Percentiles rank a stretch among this genome's conserved stretches.
These are phyloP conservation scores for Lichenothelia convexa DNA, from an alignment of 495 filamentous ascomycete genomes.

Conservation along the genomic window DNA sequence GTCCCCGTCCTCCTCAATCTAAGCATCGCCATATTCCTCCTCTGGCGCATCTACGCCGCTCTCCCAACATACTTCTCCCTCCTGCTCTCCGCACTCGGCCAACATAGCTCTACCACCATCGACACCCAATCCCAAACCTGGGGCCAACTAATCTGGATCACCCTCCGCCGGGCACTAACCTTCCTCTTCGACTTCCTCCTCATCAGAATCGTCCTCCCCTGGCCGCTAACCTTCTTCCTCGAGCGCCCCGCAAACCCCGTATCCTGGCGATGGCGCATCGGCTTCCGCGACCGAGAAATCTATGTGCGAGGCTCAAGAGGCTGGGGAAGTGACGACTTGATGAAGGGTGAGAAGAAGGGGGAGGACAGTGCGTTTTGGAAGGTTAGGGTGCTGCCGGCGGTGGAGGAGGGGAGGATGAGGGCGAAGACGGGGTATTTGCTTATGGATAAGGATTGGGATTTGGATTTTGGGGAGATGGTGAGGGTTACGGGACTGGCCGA, in stretches of 20 bases:
- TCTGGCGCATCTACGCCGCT: slow-evolving; percentile 40
- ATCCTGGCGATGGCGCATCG: slow-evolving; percentile 48
- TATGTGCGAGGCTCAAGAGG: slow-evolving; percentile 50
- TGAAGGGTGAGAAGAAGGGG: slow-evolving; percentile 20
- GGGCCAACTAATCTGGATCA: slow-evolving; percentile 27
- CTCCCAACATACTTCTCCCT: slow-evolving; percentile 48
- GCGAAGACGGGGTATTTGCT: slow-evolving; percentile 64
- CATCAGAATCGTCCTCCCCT: slow-evolving; percentile 46
- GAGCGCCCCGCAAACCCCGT: slow-evolving; percentile 32
- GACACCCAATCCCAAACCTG: slow-evolving; percentile 32
- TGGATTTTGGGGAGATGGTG: slow-evolving; percentile 64
- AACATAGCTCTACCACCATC: slow-evolving; percentile 38
- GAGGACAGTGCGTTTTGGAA: slow-evolving; percentile 24
- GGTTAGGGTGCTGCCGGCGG: slow-evolving; percentile 37
- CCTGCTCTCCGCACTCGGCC: slow-evolving; percentile 38
- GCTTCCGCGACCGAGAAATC: slow-evolving; percentile 53
- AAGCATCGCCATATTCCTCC: slow-evolving; percentile 36
- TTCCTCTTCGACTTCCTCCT: slow-evolving; percentile 58
- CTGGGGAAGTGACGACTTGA: slow-evolving; percentile 30
- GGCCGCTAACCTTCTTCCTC: slow-evolving; percentile 56
- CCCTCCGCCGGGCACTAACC: slow-evolving; percentile 34
- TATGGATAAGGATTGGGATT: slow-evolving; percentile 60
- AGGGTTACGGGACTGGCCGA: slow-evolving; percentile 45
- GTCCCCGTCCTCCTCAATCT: slow-evolving; percentile 56
- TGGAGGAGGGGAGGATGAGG: slow-evolving; percentile 38